Percentiles rank a stretch among this genome's conserved stretches.
Conservation (phyloP, 2,329 filamentous ascomycete species). For the Coleophoma eucalyptorum region DNA sequence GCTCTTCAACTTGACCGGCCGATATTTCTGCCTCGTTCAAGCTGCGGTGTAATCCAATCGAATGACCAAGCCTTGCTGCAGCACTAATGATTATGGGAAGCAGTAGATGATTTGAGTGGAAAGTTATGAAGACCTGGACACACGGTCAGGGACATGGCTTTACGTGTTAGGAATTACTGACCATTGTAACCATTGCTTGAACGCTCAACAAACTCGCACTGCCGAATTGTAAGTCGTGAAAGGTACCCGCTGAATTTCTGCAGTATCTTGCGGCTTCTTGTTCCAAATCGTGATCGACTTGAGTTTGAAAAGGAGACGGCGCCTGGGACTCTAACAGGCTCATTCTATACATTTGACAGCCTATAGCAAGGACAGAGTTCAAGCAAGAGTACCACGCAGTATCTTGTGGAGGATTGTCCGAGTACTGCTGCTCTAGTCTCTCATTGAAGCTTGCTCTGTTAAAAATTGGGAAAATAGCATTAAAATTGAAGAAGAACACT, state of each 20-base stretch:
- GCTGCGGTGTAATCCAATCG: background rate
- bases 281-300: background rate
- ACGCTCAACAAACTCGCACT: background rate
- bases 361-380: constrained; percentile 4
- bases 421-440: constrained; percentile 2
- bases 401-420: constrained; percentile 1
- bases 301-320: background rate
- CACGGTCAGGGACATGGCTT: too few species aligned
- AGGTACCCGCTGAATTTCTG: background rate
- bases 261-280: background rate
- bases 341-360: background rate
- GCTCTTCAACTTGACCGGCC: background rate
- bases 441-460: constrained; percentile 4
- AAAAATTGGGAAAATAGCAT: constrained; percentile 5
- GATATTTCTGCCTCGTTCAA: background rate
- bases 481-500: constrained; percentile 2
- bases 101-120: too few species aligned
- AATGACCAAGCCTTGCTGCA: too few species aligned
- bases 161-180: background rate
- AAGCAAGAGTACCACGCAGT: constrained; percentile 7
- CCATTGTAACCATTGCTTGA: background rate
- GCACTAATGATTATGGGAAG: too few species aligned
- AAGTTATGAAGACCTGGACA: too few species aligned
- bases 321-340: too few species aligned
- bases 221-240: background rate